Conservation (phyloP, 2,329 filamentous ascomycete species). For the Purpureocillium lavendulum region DNA sequence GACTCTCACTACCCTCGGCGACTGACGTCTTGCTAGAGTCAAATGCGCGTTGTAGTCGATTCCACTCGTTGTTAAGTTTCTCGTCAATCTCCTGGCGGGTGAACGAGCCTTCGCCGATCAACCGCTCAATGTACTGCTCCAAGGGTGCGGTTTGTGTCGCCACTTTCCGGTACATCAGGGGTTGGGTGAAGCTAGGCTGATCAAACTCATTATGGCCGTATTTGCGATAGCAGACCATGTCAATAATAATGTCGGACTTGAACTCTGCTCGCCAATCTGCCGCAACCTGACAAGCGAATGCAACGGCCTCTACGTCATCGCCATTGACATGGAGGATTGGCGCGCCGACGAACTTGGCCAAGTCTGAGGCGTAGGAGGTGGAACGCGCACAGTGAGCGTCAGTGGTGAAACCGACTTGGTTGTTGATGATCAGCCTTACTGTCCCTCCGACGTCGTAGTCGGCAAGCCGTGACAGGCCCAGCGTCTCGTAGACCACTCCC, state of each 20-base stretch:
- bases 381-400: constrained; percentile 95
- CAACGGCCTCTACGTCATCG: constrained; percentile 95
- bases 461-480: constrained; percentile 92
- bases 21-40: no score
- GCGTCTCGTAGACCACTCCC: constrained; percentile 95
- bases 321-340: constrained; percentile 99
- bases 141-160: constrained; percentile 74
- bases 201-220: constrained; percentile 99
- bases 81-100: constrained; percentile 96
- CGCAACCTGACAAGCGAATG: constrained; percentile 94
- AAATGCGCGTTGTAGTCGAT: constrained; percentile 90
- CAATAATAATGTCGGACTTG: constrained; percentile 95
- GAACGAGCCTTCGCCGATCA: constrained; percentile 86
- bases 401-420: constrained; percentile 99
- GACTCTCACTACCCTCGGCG: no score
- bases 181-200: constrained; percentile 97
- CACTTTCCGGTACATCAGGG: constrained; percentile 98
- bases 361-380: constrained; percentile 97
- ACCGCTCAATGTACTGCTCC: constrained; percentile 84
- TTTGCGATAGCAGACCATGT: constrained; percentile 98
- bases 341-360: constrained; percentile 96
- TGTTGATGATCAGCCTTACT: constrained; percentile 96
- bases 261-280: constrained; percentile 98
- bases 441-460: constrained; percentile 96
- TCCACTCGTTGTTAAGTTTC: constrained; percentile 82